These are phyloP conservation scores for Skeletonema tropicum DNA, from an alignment of 108 stramenopile species.

Conservation along the genomic window DNA sequence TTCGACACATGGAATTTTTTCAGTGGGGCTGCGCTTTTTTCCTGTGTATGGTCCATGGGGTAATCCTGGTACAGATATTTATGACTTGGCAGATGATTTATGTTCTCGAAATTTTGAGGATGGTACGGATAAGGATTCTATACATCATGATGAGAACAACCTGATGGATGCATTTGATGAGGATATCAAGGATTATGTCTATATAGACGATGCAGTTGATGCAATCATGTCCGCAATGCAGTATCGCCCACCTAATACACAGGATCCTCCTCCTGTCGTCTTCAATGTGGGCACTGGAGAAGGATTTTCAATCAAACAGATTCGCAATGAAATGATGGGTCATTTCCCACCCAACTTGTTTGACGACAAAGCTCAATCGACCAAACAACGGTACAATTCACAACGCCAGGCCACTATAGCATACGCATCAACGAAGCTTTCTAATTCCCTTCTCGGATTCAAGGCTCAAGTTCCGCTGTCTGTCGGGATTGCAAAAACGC, in stretches of 20 bases:
- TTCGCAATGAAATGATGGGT: slow-evolving; percentile 49
- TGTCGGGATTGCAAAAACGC: slow-evolving; percentile 62
- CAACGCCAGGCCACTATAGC: slow-evolving; percentile 29
- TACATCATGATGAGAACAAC: not conserved
- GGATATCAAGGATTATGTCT: slow-evolving; percentile 73
- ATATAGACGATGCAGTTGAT: slow-evolving; percentile 90
- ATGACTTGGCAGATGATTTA: slow-evolving; percentile 80
- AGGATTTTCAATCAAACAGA: slow-evolving; percentile 51
- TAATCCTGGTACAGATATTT: slow-evolving; percentile 69
- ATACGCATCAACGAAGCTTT: slow-evolving; percentile 61
- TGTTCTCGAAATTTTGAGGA: slow-evolving; percentile 22
- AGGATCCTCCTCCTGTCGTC: slow-evolving; percentile 55
- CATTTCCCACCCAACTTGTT: slow-evolving; percentile 44
- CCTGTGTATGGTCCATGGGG: slow-evolving; percentile 90
- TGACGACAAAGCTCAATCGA: not conserved
- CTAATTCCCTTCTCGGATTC: slow-evolving; percentile 65
- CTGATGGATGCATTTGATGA: slow-evolving; percentile 8
- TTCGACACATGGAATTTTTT: slow-evolving; percentile 70
- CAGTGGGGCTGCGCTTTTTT: slow-evolving; percentile 85
- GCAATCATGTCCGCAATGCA: slow-evolving; percentile 85
- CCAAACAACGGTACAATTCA: not conserved
- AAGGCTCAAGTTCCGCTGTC: slow-evolving; percentile 58
- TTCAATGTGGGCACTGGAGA: slow-evolving; percentile 80
- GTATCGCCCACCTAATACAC: slow-evolving; percentile 43
- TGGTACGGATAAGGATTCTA: slow-evolving; percentile 4